Percentiles rank a stretch among this genome's conserved stretches.
phyloP scores from a whole-genome alignment of 805 yeast genomes.

The Pichia ethanolica region DNA sequence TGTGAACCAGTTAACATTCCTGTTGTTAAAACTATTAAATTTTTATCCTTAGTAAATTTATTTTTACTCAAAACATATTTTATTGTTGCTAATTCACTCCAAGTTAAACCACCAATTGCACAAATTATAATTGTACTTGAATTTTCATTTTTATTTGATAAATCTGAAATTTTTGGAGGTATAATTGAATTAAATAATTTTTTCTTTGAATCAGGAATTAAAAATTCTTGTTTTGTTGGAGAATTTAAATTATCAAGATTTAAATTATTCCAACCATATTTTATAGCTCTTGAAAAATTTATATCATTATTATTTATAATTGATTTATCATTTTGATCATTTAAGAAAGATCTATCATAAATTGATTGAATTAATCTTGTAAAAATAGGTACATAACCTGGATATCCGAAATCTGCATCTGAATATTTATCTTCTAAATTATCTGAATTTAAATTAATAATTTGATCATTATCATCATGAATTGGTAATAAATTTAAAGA shows the following conservation, averaged over 20 bases:
- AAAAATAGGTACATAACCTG: conserved; percentile 76
- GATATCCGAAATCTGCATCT: conserved; percentile 55
- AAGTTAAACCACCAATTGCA: conserved; percentile 78
- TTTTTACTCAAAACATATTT: conserved; percentile 47
- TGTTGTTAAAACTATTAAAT: conserved; percentile 36
- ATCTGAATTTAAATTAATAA: conserved; percentile 20
- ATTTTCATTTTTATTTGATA: conserved; percentile 9
- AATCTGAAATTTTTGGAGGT: conserved; percentile 18
- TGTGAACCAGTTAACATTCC: conserved; percentile 35
- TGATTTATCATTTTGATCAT: background rate
- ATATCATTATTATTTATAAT: background rate
- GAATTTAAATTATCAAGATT: conserved; percentile 38
- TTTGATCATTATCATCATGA: conserved; percentile 4
- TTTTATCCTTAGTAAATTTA: conserved; percentile 25
- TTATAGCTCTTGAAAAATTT: conserved; percentile 5
- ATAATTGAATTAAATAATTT: conserved; percentile 20
- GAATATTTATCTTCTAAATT: conserved; percentile 27
- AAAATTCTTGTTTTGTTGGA: conserved; percentile 22
- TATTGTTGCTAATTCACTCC: conserved; percentile 74
- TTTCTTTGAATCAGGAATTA: conserved; percentile 26
- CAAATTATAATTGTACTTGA: conserved; percentile 38
- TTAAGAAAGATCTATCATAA: conserved; percentile 40
- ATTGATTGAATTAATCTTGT: conserved; percentile 63
- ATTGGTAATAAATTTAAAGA: conserved; percentile 45
- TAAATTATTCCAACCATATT: conserved; percentile 38